Conservation (phyloP, 2,329 filamentous ascomycete species). For the Ophiocordyceps camponoti-leonardi region DNA sequence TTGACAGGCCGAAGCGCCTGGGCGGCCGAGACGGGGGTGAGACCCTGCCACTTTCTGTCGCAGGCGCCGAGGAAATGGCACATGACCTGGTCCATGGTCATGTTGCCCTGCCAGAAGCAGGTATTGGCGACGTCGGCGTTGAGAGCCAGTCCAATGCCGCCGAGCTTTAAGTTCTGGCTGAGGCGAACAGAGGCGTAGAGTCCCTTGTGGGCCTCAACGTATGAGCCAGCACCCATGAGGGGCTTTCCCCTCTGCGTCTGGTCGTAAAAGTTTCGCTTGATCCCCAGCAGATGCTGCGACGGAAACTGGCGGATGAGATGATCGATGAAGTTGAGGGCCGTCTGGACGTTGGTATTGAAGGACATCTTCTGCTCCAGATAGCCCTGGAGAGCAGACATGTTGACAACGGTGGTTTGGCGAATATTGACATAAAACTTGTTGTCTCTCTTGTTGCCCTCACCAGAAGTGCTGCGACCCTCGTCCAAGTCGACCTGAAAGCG, state of each 20-base stretch:
- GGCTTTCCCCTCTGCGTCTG: constrained; percentile 25
- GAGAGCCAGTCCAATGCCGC: constrained; percentile 50
- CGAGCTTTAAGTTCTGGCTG: constrained; percentile 33
- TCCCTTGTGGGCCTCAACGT: constrained; percentile 70
- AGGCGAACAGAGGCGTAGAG: constrained; percentile 75
- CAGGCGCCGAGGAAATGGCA: constrained; percentile 15
- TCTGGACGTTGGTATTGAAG: constrained; percentile 52
- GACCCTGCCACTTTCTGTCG: constrained; percentile 11
- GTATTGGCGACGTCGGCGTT: constrained; percentile 89
- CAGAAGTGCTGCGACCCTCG: constrained; percentile 32
- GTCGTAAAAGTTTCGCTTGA: constrained; percentile 75
- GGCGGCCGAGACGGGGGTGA: constrained; percentile 10
- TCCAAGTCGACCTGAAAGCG: constrained; percentile 57
- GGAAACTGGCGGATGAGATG: constrained; percentile 75
- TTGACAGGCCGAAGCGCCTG: constrained; percentile 18
- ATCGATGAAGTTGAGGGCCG: constrained; percentile 80
- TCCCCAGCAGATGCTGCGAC: constrained; percentile 44
- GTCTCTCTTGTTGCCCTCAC: constrained; percentile 13
- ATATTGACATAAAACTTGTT: constrained; percentile 45
- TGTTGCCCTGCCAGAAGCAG: constrained; percentile 54
- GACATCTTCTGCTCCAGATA: constrained; percentile 46
- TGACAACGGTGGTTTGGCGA: constrained; percentile 46
- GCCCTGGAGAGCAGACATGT: constrained; percentile 44
- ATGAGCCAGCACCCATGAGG: constrained; percentile 32
- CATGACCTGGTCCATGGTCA: constrained; percentile 20